Evolutionary conservation across 2,329 filamentous ascomycete species (phyloP), one percentile per base, ranked within the genome.

Genomic region (Chrysoporthe cubensis): DNA sequence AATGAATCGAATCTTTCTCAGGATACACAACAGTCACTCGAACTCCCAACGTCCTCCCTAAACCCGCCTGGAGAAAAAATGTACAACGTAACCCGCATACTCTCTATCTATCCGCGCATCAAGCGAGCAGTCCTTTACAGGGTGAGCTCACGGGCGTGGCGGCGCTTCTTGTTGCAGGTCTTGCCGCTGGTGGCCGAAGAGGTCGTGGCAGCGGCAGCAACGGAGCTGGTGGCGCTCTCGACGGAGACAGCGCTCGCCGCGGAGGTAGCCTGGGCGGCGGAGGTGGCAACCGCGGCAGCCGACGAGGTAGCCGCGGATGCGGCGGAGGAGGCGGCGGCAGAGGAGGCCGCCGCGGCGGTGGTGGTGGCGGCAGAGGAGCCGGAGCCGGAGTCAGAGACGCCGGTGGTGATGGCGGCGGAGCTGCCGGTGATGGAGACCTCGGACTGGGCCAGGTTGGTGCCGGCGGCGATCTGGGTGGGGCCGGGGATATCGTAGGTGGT

Each of bases 401-500:
- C 57, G 7, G 57, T 62, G 14, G 42, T 61, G 18, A 65, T 57
- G 4, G 69, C 67, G n/a, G 57, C 42, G 8, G 67, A 62, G 14
- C 56, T 64, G 43, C 40, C 37, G 14, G 64, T 70, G 13, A 70
- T 50, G n/a, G 64, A 21, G 26, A 69, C 26, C 3, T 56, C 58
- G 16, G 69, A 66, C 64, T 69, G 69, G 13, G 42, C 43, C 54
- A 70, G 6, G 67, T 65, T 69, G 50, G 69, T 69, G 16, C 60
- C 69, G 34, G 60, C 69, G 9, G 62, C 64, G 32, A 67, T 70
- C 34, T 57, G 61, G 7, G 66, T 59, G 2, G 69, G 69, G 21
- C 69, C 69, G 1, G 69, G 69, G 44, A 69, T 61, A 4, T 62
- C 64, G 32, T 69, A 70, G 34, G 16, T n/a, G 40, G 57, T 5